phyloP scores from a whole-genome alignment of 1,284 basidiomycete species.

The Cryptococcus amylolentus region DNA sequence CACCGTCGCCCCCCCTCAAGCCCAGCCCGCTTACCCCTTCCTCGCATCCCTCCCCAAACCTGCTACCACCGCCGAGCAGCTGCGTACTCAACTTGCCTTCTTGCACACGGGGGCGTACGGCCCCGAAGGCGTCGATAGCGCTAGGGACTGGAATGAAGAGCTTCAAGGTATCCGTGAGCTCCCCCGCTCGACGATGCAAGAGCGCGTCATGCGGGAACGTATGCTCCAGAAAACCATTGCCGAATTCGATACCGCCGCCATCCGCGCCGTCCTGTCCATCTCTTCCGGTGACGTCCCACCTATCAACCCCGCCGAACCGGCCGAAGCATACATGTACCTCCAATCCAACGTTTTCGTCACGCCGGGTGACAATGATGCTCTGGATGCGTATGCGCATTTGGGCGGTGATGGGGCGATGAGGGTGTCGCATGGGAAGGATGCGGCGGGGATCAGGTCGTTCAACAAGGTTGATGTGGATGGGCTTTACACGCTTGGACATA shows the following conservation, averaged over 20 bases:
- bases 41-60: constrained; percentile 48
- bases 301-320: constrained; percentile 58
- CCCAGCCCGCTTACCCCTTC: constrained; percentile 56
- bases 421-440: constrained; percentile 58
- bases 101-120: constrained; percentile 55
- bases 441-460: constrained; percentile 54
- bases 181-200: constrained; percentile 52
- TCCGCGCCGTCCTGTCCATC: constrained; percentile 54
- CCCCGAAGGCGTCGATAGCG: constrained; percentile 54
- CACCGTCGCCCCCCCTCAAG: constrained; percentile 55
- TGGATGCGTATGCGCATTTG: constrained; percentile 55
- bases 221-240: constrained; percentile 55
- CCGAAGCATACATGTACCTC: constrained; percentile 56
- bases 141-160: constrained; percentile 62
- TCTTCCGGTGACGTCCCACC: constrained; percentile 53
- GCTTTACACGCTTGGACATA: constrained; percentile 68
- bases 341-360: constrained; percentile 59
- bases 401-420: constrained; percentile 59
- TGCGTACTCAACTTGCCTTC: constrained; percentile 57
- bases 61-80: constrained; percentile 51
- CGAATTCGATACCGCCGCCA: constrained; percentile 56
- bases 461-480: constrained; percentile 67
- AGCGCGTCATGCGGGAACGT: constrained; percentile 56
- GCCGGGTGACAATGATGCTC: constrained; percentile 55
- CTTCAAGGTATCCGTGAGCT: constrained; percentile 57